Evolutionary conservation across 169 alveolate species (phyloP), one percentile per base, ranked within the genome.

Genomic region (Babesia divergens): DNA sequence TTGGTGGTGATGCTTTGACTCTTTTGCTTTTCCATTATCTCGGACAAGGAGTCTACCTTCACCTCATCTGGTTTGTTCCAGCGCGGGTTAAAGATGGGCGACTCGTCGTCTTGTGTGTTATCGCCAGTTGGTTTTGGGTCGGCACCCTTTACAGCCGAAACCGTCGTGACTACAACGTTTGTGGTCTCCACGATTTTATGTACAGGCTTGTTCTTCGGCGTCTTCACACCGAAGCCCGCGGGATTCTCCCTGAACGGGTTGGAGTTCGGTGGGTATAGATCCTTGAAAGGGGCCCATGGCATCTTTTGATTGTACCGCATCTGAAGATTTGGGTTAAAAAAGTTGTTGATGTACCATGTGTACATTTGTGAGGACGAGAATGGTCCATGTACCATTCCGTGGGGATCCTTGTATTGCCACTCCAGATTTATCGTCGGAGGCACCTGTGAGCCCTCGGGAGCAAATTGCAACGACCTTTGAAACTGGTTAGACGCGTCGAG

Each of bases 341-440:
- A 89, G 70, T 84, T 84, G 77, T 69, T 65, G 20, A 44, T 51
- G 77, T 84, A 84, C 93, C 93, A 89, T 46, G 51, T 71, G 76
- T 82, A 82, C 93, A 89, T 89, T 20, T 84, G 91, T 24, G 77
- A 80, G 13, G 92, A 84, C 24, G 92, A 59, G 40, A 84, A 89
- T 6, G 92, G 92, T 0, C 93, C 93, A 53, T 89, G 93, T 29
- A 89, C 69, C 62, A 65, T 64, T 8, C 93, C 93, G 40, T 82
- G 75, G 18, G 89, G 89, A 44, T 89, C 93, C 82, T 71, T 84
- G 67, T 89, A 89, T 52, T 84, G 93, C 93, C 93, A 89, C 28
- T 68, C 74, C 28, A 80, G 49, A n/a, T 64, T 64, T 14, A 69
- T 59, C 0, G 65, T 52, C 20, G 1, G 40, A 14, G 54, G 46